Evolutionary conservation across 139 green algal genomes (phyloP).

Genomic region (Ulvella scutata): DNA sequence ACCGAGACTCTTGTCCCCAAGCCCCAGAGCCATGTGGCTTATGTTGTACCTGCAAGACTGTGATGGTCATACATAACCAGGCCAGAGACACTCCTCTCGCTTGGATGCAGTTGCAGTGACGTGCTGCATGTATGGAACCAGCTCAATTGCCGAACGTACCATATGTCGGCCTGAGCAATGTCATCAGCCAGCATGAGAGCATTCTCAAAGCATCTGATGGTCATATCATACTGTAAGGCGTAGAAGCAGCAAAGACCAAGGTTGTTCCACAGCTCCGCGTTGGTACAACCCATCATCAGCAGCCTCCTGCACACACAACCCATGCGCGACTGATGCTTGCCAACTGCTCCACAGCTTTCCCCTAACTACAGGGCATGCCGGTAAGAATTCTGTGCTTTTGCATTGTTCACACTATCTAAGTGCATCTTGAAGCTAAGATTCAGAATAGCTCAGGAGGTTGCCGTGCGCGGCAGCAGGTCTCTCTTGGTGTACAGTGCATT

Average conservation of each 20-base stretch:
- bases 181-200: constrained; percentile 38
- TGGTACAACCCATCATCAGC: constrained; percentile 52
- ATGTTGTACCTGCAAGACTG: constrained; percentile 34
- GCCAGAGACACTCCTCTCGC: background rate
- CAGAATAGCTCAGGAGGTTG: no score
- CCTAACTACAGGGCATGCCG: no score
- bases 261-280: constrained; percentile 66
- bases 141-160: no score
- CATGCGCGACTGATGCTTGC: no score
- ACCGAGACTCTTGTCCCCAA: constrained; percentile 53
- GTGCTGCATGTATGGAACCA: no score
- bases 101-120: background rate
- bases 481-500: no score
- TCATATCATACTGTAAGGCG: constrained; percentile 64
- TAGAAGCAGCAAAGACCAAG: constrained; percentile 72
- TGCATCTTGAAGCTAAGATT: no score
- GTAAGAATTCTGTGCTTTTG: background rate
- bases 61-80: background rate
- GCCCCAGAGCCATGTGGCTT: constrained; percentile 45
- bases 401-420: no score
- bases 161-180: constrained; percentile 34
- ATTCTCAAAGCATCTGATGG: constrained; percentile 51
- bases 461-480: no score
- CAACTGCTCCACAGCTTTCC: no score
- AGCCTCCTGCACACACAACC: constrained; percentile 9